Evolutionary conservation across 805 yeast species (phyloP), one percentile per base, ranked within the genome.

Genomic region (Zygosaccharomyces gambellarensis): DNA sequence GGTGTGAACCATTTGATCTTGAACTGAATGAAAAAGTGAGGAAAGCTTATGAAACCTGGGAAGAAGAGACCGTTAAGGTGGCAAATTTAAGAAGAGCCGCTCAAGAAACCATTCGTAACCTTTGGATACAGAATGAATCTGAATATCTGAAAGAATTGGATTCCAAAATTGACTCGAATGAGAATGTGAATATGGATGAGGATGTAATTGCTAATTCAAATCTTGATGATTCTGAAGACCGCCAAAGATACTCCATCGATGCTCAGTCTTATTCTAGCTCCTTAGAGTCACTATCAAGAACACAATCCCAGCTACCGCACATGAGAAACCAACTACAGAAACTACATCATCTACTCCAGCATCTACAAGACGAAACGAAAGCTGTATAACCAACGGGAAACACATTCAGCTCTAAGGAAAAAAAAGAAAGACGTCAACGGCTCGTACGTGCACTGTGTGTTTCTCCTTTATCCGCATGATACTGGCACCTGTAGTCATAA

Each of bases 1-100:
- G 57, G 8, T 74, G 81, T 7, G 94, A 84, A 61, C 89, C 90
- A 0, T 85, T 84, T 64, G 92, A 87, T 60, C 67, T 76, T 36
- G 81, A 76, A 17, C 65, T 85, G 50, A 83, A 85, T 63, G 82
- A 78, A 49, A 63, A 72, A 48, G 75, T 87, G 27, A 71, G 92
- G 42, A 71, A 74, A 43, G 57, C 79, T 43, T 78, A 85, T 53
- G 74, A 74, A 43, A 72, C 76, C 34, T 82, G 86, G 50, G 95
- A 87, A 54, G 76, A 74, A 43, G 79, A 78, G 52, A 80, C 88
- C 0, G 75, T 80, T 1, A 75, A 72, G 48, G 76, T 83, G 14
- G 77, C 87, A 0, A 70, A 71, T 21, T 64, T 83, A 47, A 69
- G 94, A 44, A 71, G 79, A 44, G 72, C 72, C 17, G 70, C 77